Evolutionary conservation across 2,329 filamentous ascomycete genomes (phyloP), one percentile per base, ranked within the genome.

Genomic region (Mycosphaerella sp.): DNA sequence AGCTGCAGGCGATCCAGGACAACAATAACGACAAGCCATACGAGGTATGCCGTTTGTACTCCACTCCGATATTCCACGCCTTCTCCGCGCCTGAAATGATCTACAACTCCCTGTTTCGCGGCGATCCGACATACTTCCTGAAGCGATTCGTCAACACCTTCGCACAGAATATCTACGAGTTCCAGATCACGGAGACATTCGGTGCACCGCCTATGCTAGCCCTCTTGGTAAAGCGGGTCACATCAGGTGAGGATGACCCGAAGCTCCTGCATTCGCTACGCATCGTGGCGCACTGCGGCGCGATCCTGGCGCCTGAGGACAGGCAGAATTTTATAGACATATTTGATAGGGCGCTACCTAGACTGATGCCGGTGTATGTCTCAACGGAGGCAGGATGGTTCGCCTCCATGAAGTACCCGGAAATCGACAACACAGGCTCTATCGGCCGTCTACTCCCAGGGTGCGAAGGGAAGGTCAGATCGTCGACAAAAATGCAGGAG

Each of bases 11-110:
- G 39, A 62, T 68, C 28, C 49, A 62, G 36, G 62, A 66, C 41
- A 55, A 55, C 71, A 18, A 54, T 16, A 41, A 49, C 6, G 43
- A 25, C 12, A 66, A 66, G 54, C 51, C 57, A 13, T 69, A 68
- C 55, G 49, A 58, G 34, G 69, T 72, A 5, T 70, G 66, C 25
- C 69, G 75, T 35, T 61, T 80, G 8, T 70, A 75, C 54, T 73
- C 68, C 48, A 70, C 77, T 27, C 77, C 76, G 10, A 74, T 77
- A 66, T 80, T 80, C 60, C 77, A 79, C 60, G 69, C 72, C 4
- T 78, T 78, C 59, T 72, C 73, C 5, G 66, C 70, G 1, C 67
- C 74, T 3, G 71, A 73, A 56, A 71, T 73, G 27, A 64, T 75
- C 49, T 62, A 77, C 41, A 72, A 72, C 56, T 68, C 73, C n/a